Conservation (phyloP, 192 early-diverging fungal genomes). For the Umbelopsis sp. region DNA sequence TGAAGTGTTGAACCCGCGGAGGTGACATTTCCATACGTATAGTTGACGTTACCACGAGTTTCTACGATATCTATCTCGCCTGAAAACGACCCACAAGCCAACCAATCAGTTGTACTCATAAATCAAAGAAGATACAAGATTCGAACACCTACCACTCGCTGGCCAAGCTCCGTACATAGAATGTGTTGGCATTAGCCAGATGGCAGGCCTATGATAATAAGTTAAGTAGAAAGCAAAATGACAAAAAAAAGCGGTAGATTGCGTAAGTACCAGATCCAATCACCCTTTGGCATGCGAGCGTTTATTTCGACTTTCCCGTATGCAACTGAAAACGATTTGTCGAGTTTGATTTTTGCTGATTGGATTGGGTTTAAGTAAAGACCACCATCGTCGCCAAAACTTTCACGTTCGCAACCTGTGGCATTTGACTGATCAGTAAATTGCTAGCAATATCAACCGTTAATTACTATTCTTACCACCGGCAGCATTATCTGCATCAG, state of each 20-base stretch:
- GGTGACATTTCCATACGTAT: constrained; percentile 36
- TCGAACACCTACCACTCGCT: constrained; percentile 54
- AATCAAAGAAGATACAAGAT: neutral
- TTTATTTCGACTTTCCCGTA: constrained; percentile 61
- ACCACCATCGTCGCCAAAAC: constrained; percentile 42
- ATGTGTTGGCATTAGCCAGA: constrained; percentile 64
- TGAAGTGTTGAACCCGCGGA: constrained; percentile 56
- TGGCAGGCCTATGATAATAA: constrained; percentile 36
- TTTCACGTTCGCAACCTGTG: constrained; percentile 46
- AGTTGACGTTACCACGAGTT: constrained; percentile 55
- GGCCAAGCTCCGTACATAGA: constrained; percentile 62
- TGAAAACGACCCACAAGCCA: neutral
- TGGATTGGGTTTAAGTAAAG: constrained; percentile 65
- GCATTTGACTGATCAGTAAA: neutral
- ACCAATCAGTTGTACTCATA: neutral
- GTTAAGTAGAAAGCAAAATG: neutral
- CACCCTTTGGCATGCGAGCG: constrained; percentile 57
- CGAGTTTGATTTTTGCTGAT: constrained; percentile 49
- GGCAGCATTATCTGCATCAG: constrained; percentile 26
- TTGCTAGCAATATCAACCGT: neutral
- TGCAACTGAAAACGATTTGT: constrained; percentile 46
- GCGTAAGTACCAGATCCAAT: constrained; percentile 51
- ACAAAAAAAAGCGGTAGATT: neutral
- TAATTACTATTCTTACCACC: constrained; percentile 16
- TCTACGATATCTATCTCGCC: constrained; percentile 45